Evolutionary conservation across 202 grass and related monocot genomes (phyloP), one percentile per base, ranked within the genome.

Genomic region (Elaeis oleifera): DNA sequence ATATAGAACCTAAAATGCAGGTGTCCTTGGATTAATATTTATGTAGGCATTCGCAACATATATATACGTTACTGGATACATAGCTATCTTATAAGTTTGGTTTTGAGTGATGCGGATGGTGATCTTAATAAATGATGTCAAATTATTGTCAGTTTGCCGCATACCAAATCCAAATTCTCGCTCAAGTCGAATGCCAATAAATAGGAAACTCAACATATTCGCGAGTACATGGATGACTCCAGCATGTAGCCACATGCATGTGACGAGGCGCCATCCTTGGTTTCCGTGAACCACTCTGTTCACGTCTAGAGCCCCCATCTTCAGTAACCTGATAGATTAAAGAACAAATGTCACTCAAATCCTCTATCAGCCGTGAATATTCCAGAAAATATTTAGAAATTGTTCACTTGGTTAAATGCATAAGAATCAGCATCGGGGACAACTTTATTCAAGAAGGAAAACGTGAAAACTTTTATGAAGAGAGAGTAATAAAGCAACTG

Each of bases 161-260:
- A 78, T 78, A 97, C 92, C 61, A 67, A 89, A 97, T 72, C 92
- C 92, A 18, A 97, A 97, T 80, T 97, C 92, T 82, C 81, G 75
- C 73, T 97, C 92, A 6, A 97, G 84, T 63, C 80, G 81, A 64
- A 92, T 85, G 50, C 92, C 92, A 49, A 97, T 92, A 59, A 97
- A 58, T 13, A 97, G 23, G 36, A 97, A 88, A 71, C 88, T 81
- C 57, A 92, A 39, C 92, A 97, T 97, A 59, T 97, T 92, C 19
- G 81, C 79, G n/a, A 97, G 79, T 71, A 97, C 74, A 74, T 97
- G 92, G 63, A 97, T 32, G 27, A 97, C 81, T 31, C 92, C 92
- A 58, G 82, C 88, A 63, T 97, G 92, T 72, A 97, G 85, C 92
- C 92, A 97, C 52, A 92, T 97, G 74, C 92, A 97, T 22, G 88